These are phyloP conservation scores for Nicotiana rustica DNA, from an alignment of 305 asterid genomes.

Conservation along the genomic window DNA sequence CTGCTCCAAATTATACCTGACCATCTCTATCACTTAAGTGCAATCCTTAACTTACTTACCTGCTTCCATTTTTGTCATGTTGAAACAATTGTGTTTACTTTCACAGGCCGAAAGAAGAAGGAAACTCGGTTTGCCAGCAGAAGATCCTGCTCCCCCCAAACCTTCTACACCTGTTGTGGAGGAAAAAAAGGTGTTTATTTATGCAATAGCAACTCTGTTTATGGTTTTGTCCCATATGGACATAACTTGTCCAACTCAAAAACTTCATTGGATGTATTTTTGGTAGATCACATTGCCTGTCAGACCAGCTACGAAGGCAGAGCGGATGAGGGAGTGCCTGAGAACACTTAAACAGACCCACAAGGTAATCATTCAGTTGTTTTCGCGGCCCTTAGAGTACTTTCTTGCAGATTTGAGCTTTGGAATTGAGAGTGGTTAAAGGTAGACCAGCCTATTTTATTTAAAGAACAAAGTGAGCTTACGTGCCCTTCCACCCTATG, in stretches of 20 bases:
- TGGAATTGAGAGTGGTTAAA: conserved; percentile 10
- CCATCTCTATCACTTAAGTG: conserved; percentile 18
- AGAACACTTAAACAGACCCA: conserved; percentile 83
- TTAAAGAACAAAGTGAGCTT: not conserved
- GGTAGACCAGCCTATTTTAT: not conserved
- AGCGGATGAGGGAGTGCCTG: conserved; percentile 95
- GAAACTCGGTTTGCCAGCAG: conserved; percentile 91
- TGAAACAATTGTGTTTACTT: conserved; percentile 29
- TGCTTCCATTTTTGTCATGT: not conserved
- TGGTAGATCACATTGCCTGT: conserved; percentile 82
- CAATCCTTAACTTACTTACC: not conserved
- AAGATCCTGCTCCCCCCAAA: conserved; percentile 67
- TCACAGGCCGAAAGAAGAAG: conserved; percentile 97
- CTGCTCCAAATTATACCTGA: not conserved
- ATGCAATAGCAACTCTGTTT: not conserved
- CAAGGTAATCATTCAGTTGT: conserved; percentile 59
- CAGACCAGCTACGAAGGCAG: conserved; percentile 94
- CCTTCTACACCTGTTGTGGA: conserved; percentile 86
- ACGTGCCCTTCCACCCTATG: not conserved
- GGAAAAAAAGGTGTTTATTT: conserved; percentile 75
- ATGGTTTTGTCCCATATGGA: conserved; percentile 17
- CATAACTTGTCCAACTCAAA: not conserved
- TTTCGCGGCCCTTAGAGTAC: not conserved
- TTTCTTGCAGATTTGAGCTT: conserved; percentile 10
- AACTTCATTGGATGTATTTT: conserved; percentile 34